A percentile compares a stretch with the other conserved stretches of the same genome.
phyloP scores from a whole-genome alignment of 257 asterid genomes.

The Solanum piurae region DNA sequence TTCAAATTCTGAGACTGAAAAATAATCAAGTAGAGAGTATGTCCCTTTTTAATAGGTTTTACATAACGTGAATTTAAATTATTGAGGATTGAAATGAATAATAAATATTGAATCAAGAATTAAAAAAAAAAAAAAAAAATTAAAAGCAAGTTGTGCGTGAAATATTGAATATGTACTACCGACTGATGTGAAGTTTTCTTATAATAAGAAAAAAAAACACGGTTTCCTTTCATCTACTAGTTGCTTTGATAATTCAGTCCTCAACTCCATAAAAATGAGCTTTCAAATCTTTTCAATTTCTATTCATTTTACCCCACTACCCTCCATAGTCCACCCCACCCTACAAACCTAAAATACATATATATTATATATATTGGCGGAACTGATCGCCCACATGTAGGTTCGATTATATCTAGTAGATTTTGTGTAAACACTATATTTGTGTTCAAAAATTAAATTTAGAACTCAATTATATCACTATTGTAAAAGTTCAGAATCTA shows the following conservation, averaged over 20 bases:
- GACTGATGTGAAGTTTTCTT: not conserved
- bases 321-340: constrained; percentile 1
- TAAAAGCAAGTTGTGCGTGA: not conserved
- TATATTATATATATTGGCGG: not conserved
- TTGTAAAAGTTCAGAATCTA: no score
- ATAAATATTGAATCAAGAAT: fast-evolving
- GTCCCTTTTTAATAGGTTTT: not conserved
- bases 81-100: fast-evolving
- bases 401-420: no score
- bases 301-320: not conserved
- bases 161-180: not conserved
- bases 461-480: no score
- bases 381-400: not conserved
- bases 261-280: not conserved
- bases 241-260: constrained; percentile 1
- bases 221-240: constrained; percentile 1
- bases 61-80: fast-evolving
- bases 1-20: not conserved
- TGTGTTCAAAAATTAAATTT: no score
- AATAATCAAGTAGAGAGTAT: not conserved
- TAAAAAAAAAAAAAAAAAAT: not conserved
- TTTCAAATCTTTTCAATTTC: not conserved
- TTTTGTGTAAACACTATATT: no score
- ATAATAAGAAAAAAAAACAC: not conserved
- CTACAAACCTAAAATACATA: not conserved